Percentiles rank a stretch among this genome's conserved stretches.
Evolutionary conservation across 2,329 filamentous ascomycete species (phyloP).

Genomic region (Grosmannia clavigera): DNA sequence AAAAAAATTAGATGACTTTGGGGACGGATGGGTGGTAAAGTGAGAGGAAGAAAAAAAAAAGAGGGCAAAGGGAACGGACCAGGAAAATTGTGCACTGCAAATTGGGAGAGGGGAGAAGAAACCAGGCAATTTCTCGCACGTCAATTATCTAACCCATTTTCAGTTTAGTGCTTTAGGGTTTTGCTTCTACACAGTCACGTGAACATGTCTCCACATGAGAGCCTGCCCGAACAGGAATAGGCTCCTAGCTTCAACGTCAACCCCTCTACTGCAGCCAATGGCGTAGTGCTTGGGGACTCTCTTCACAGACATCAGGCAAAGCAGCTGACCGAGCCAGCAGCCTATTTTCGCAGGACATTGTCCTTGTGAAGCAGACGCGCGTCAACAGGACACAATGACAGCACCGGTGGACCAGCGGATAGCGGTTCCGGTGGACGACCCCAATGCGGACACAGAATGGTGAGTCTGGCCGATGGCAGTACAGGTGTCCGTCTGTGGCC

Average conservation of each 20-base stretch:
- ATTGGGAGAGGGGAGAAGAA: constrained; percentile 32
- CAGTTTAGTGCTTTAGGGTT: constrained; percentile 12
- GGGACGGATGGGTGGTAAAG: constrained; percentile 1
- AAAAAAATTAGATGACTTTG: constrained; percentile 22
- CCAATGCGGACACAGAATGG: constrained; percentile 98
- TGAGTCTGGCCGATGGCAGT: constrained; percentile 22
- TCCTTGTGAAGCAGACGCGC: background rate
- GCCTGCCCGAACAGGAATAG: constrained; percentile 3
- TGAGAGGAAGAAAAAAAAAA: constrained; percentile 17
- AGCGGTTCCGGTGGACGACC: constrained; percentile 80
- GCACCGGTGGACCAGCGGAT: constrained; percentile 52
- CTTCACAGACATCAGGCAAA: no score
- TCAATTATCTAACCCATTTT: constrained; percentile 1
- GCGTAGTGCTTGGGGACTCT: no score
- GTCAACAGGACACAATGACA: constrained; percentile 32
- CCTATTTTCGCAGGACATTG: no score
- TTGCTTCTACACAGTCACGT: constrained; percentile 5
- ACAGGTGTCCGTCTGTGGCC: background rate
- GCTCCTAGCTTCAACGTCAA: background rate
- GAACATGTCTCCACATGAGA: constrained; percentile 1
- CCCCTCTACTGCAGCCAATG: no score
- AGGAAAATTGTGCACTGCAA: constrained; percentile 5
- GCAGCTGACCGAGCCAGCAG: background rate
- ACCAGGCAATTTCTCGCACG: constrained; percentile 4
- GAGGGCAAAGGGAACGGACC: background rate